Percentiles rank a stretch among this genome's conserved stretches.
These are phyloP conservation scores for Lentinula sp. DNA, from an alignment of 768 basidiomycete genomes.

Conservation along the genomic window DNA sequence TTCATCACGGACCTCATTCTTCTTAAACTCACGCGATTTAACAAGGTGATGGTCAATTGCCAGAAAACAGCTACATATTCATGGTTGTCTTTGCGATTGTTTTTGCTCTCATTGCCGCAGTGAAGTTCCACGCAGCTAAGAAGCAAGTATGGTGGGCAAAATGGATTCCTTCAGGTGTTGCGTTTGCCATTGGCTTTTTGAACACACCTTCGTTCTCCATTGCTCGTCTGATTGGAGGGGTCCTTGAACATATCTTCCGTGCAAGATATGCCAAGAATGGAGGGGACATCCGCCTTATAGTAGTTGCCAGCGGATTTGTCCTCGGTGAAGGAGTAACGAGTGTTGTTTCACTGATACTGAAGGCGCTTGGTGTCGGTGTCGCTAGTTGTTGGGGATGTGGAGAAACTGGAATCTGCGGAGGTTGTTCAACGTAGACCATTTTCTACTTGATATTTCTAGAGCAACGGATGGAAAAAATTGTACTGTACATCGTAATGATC, in stretches of 20 bases:
- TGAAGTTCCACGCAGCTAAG: slow-evolving; percentile 56
- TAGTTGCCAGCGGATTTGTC: slow-evolving; percentile 93
- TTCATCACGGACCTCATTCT: not conserved
- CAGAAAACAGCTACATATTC: slow-evolving; percentile 65
- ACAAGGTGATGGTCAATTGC: slow-evolving; percentile 76
- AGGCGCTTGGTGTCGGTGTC: slow-evolving; percentile 68
- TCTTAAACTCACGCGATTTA: slow-evolving; percentile 20
- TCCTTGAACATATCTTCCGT: slow-evolving; percentile 69
- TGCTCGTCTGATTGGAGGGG: slow-evolving; percentile 83
- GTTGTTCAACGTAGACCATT: slow-evolving; percentile 41
- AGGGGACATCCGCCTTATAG: slow-evolving; percentile 69
- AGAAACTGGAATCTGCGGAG: slow-evolving; percentile 59
- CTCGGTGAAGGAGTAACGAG: slow-evolving; percentile 92
- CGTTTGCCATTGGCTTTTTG: slow-evolving; percentile 93
- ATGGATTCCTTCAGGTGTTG: slow-evolving; percentile 89
- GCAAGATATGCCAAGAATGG: slow-evolving; percentile 42
- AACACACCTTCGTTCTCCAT: slow-evolving; percentile 95
- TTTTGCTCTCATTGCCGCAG: slow-evolving; percentile 60
- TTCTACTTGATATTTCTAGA: not conserved
- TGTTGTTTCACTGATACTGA: slow-evolving; percentile 68
- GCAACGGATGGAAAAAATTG: not conserved
- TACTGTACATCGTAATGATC: not conserved
- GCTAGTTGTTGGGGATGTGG: slow-evolving; percentile 86
- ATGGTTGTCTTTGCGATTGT: slow-evolving; percentile 74
- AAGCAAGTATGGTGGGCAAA: slow-evolving; percentile 49